Base-by-base conservation (phyloP, 768 basidiomycete species). In the Tricholoma sp. region DNA sequence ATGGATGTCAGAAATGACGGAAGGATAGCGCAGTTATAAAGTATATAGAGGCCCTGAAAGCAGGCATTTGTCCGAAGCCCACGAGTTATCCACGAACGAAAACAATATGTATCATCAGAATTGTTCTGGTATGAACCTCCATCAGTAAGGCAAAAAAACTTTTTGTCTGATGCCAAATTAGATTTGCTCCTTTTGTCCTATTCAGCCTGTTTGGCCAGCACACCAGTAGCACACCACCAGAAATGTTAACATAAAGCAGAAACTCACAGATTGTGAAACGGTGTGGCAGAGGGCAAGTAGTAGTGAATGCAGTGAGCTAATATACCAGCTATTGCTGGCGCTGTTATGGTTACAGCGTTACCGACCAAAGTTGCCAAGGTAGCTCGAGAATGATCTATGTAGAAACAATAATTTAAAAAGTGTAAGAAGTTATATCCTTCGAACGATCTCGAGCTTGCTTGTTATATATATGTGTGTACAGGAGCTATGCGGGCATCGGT, bases 21-120 rank as follows among this genome's bases (percentile, higher is more conserved):
- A 57, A 60, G 21, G 57, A 62, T 47, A 45, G 58, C 22, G 54
- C 45, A 22, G 58, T 63, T 64, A 64, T 64, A 64, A 59, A 61
- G 50, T 31, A 22, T 57, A 50, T 2, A 22, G 35, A 37, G n/a
- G 24, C 41, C 41, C 22, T 37, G 27, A 27, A 54, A 31, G 46
- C 9, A 39, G 31, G 6, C 35, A 41, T 41, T 37, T 24, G 41
- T 37, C 31, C 35, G 32, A 18, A 45, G 43, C 43, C 46, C 55
- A 56, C 55, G 55, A 56, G 47, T 49, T 29, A 39, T 46, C 41
- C 45, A 57, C 49, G 56, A 50, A 52, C 41, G 45, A 53, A 46
- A 39, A 54, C 18, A 24, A 32, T 22, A 46, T 50, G 12, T n/a
- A n/a, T n/a, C n/a, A 45, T 52, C 16, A 16, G 56, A 52, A 32